Conservation (phyloP, 768 basidiomycete species). For the Pulveroboletus sp. region DNA sequence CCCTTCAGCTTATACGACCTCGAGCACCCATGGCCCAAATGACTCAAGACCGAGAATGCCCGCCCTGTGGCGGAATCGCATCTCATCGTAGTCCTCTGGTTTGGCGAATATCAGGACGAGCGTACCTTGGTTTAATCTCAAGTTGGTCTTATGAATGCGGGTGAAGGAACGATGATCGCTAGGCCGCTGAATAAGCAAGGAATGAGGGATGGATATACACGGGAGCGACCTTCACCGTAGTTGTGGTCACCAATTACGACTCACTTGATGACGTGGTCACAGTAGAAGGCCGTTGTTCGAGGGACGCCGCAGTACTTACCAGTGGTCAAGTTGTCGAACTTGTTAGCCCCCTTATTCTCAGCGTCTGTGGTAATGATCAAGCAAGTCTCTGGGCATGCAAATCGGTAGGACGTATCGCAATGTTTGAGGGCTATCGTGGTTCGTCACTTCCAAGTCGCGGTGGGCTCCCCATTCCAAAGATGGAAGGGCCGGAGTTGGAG, state of each 20-base stretch:
- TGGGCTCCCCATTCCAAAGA: too few species aligned
- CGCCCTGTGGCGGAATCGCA: conserved; percentile 82
- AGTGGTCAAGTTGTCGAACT: conserved; percentile 85
- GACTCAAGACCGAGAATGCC: conserved; percentile 83
- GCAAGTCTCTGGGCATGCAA: conserved; percentile 99
- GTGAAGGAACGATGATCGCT: conserved; percentile 99
- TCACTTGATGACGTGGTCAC: conserved; percentile 88
- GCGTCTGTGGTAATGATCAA: conserved; percentile 95
- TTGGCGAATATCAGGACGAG: conserved; percentile 92
- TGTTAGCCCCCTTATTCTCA: conserved; percentile 95
- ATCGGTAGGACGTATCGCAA: too few species aligned
- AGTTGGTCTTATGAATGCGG: conserved; percentile 95
- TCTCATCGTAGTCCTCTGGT: conserved; percentile 90
- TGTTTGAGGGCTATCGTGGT: too few species aligned
- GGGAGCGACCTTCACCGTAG: conserved; percentile 97
- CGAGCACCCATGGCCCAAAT: too few species aligned
- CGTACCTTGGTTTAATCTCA: conserved; percentile 99
- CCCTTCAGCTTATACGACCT: too few species aligned
- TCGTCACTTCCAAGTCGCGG: too few species aligned
- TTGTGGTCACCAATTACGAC: conserved; percentile 94
- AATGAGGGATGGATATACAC: conserved; percentile 96
- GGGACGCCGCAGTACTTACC: conserved; percentile 86
- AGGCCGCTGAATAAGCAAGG: conserved; percentile 92
- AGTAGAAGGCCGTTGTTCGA: conserved; percentile 81
- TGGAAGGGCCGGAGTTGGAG: too few species aligned